Conservation (phyloP, 768 basidiomycete species). For the Kwoniella heveanensis region DNA sequence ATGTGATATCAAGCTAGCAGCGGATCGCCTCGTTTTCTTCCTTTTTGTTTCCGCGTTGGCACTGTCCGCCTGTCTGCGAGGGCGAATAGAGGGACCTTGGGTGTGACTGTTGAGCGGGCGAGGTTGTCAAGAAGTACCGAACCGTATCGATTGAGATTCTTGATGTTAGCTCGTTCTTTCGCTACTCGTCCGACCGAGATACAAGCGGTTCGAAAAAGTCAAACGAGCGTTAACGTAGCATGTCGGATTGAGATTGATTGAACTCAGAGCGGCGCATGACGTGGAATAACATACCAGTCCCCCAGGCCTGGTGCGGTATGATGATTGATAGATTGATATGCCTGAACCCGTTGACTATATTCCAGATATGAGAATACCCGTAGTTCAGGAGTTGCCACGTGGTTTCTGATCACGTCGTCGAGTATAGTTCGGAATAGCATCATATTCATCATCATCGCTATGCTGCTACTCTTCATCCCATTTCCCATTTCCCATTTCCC, state of each 20-base stretch:
- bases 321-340: no score
- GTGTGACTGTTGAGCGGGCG: no score
- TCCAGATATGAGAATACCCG: neutral
- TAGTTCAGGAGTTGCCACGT: neutral
- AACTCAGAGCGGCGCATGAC: neutral
- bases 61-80: no score
- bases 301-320: no score
- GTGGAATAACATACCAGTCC: no score
- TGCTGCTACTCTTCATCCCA: neutral
- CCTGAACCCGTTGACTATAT: no score
- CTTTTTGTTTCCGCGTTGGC: no score
- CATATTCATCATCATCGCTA: neutral
- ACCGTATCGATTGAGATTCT: neutral
- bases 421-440: neutral
- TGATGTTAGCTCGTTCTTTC: neutral
- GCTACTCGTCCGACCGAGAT: neutral
- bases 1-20: no score
- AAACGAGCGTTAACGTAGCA: neutral
- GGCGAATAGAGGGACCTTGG: no score
- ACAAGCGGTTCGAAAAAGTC: slow-evolving; percentile 17
- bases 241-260: neutral
- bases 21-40: no score
- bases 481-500: neutral
- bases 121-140: no score
- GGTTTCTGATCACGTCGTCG: neutral